phyloP scores from a whole-genome alignment of 257 asterid genomes.

The Fraxinus anomala region DNA sequence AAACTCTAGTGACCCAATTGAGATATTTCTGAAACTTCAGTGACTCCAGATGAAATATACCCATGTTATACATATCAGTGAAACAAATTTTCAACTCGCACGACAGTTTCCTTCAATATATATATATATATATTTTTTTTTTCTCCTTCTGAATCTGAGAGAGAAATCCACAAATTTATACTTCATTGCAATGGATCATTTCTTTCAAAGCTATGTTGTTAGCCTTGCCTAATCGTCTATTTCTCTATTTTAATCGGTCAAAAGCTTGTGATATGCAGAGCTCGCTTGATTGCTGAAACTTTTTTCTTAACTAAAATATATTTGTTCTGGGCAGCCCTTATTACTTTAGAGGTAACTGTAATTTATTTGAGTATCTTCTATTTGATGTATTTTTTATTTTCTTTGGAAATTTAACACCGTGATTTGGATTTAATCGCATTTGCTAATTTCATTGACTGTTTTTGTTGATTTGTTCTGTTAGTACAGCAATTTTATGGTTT shows the following conservation, averaged over 20 bases:
- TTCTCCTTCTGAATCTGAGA: no score
- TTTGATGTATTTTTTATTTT: neutral
- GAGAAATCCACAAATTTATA: no score
- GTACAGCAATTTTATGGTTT: slow-evolving; percentile 1
- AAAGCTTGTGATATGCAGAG: neutral
- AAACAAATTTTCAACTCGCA: no score
- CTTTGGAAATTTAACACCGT: slow-evolving; percentile 2
- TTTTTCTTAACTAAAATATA: neutral
- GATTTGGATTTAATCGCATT: slow-evolving; percentile 5
- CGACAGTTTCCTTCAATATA: no score
- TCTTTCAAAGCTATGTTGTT: no score
- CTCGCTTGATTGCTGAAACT: neutral
- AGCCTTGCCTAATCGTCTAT: neutral
- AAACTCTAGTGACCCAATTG: no score
- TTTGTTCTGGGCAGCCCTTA: slow-evolving; percentile 29
- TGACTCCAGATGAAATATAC: no score
- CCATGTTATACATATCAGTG: no score
- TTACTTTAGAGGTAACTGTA: slow-evolving; percentile 33
- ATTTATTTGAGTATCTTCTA: neutral
- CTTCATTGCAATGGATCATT: no score
- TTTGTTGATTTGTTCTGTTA: neutral
- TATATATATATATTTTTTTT: no score
- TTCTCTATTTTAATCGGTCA: neutral
- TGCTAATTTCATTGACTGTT: neutral
- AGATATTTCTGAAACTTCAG: no score